Evolutionary conservation across 495 filamentous ascomycete species (phyloP), one percentile per base, ranked within the genome.

Genomic region (Penicillium canescens): DNA sequence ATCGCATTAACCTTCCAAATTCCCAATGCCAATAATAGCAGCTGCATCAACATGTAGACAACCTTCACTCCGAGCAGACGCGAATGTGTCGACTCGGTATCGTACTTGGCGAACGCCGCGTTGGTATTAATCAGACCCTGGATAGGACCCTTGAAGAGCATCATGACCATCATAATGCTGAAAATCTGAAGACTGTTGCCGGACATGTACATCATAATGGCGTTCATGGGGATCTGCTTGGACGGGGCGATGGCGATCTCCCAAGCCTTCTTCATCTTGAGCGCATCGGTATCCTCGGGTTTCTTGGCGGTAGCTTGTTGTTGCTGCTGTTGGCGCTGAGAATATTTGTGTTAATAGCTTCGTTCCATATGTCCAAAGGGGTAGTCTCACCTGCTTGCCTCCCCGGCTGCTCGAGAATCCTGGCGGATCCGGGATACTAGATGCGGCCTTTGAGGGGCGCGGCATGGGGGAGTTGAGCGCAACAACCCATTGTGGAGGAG

Each of bases 131-230:
- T 67, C 40, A 99, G 75, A 41, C 91, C 94, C 72, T 89, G 83
- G 50, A 98, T 83, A 12, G 94, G 94, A 56, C 88, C 93, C 78
- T 96, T 97, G 82, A 99, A 99, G 40, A 96, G 83, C 90, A 96
- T 97, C 60, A 89, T 91, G 7, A 97, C 92, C 94, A 98, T 98
- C 91, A 98, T 96, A 68, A 99, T 97, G 72, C 86, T 91, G 80
- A 99, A 99, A 56, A 99, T 97, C 74, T 99, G 94, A 23, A 99
- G 85, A 51, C 89, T 90, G 75, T 97, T 98, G 63, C 94, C 94
- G 53, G 94, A 96, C 95, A 99, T 98, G 81, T 99, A 99, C 92
- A 98, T 98, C 87, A 96, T 96, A 73, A 99, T 92, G 41, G 84
- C 91, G 53, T 95, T 97, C 94, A 98, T 98, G 46, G 94, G 94